Conservation (phyloP, 345 rosid species). For the Adansonia digitata region DNA sequence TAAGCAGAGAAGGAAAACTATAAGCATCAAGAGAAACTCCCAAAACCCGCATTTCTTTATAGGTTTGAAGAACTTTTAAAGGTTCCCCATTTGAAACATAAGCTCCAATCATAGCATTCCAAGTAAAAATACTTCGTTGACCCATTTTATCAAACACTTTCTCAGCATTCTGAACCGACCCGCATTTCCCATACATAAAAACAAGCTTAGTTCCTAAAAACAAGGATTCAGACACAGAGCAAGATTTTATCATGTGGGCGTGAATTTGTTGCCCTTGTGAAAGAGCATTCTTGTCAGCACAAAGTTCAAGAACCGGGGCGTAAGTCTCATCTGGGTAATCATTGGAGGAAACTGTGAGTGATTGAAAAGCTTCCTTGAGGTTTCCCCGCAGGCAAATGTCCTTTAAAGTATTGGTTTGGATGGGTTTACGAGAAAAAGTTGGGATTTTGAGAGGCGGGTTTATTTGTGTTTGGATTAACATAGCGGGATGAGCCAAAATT, state of each 20-base stretch:
- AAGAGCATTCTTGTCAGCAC: slow-evolving; percentile 36
- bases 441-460: slow-evolving; percentile 18
- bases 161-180: slow-evolving; percentile 45
- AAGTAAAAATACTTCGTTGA: slow-evolving; percentile 51
- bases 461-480: slow-evolving; percentile 17
- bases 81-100: slow-evolving; percentile 53
- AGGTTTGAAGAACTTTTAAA: slow-evolving; percentile 42
- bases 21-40: slow-evolving; percentile 49
- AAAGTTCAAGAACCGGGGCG: slow-evolving; percentile 46
- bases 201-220: slow-evolving; percentile 65
- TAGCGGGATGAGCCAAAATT: slow-evolving; percentile 6
- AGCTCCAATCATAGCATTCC: slow-evolving; percentile 78
- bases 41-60: slow-evolving; percentile 40
- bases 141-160: slow-evolving; percentile 61
- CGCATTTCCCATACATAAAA: slow-evolving; percentile 65
- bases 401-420: slow-evolving; percentile 21
- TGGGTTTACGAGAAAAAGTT: slow-evolving; percentile 4
- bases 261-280: slow-evolving; percentile 51
- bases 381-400: slow-evolving; percentile 25
- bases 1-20: slow-evolving; percentile 55
- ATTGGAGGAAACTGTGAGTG: slow-evolving; percentile 16
- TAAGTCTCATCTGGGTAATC: slow-evolving; percentile 29
- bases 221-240: slow-evolving; percentile 16
- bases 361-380: slow-evolving; percentile 39
- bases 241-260: slow-evolving; percentile 46